Percentiles rank a stretch among this genome's conserved stretches.
These are phyloP conservation scores for Juglanconis sp. DNA, from an alignment of 2,329 filamentous ascomycete species.

Conservation along the genomic window DNA sequence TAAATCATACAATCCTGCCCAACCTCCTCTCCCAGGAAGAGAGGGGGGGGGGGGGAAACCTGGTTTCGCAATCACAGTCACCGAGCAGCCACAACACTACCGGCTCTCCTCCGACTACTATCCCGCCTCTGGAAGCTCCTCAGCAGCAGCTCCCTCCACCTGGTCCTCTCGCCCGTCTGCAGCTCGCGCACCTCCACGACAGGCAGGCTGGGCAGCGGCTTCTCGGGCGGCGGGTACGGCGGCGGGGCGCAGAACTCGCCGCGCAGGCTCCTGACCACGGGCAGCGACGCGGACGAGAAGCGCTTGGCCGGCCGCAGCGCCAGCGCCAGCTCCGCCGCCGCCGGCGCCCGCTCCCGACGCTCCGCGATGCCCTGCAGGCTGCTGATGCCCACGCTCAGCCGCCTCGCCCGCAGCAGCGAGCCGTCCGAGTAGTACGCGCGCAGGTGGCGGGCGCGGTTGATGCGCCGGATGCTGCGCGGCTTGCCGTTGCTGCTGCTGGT, in stretches of 20 bases:
- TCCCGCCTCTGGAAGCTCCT: neutral
- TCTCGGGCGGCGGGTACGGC: slow-evolving; percentile 6
- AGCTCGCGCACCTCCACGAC: slow-evolving; percentile 3
- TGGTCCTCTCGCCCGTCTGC: slow-evolving; percentile 1
- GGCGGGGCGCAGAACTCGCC: slow-evolving; percentile 1
- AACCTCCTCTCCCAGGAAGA: no score
- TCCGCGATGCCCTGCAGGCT: slow-evolving; percentile 5
- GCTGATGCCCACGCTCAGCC: slow-evolving; percentile 3
- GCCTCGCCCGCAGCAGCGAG: slow-evolving; percentile 1
- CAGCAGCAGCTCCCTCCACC: slow-evolving; percentile 5
- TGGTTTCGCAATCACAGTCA: neutral
- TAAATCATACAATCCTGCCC: neutral
- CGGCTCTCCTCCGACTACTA: neutral
- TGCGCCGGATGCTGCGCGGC: slow-evolving; percentile 12
- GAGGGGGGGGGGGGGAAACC: no score
- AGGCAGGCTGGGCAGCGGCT: slow-evolving; percentile 1
- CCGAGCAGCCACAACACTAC: neutral
- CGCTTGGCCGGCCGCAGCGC: neutral
- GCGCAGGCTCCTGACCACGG: neutral
- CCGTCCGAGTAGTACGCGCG: slow-evolving; percentile 17
- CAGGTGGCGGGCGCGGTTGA: slow-evolving; percentile 14
- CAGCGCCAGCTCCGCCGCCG: slow-evolving; percentile 10
- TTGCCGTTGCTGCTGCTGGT: slow-evolving; percentile 10
- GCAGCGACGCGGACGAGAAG: neutral
- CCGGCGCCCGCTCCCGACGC: slow-evolving; percentile 6